phyloP scores from a whole-genome alignment of 2,329 filamentous ascomycete genomes.

The Aspergillus pseudoterreus region DNA sequence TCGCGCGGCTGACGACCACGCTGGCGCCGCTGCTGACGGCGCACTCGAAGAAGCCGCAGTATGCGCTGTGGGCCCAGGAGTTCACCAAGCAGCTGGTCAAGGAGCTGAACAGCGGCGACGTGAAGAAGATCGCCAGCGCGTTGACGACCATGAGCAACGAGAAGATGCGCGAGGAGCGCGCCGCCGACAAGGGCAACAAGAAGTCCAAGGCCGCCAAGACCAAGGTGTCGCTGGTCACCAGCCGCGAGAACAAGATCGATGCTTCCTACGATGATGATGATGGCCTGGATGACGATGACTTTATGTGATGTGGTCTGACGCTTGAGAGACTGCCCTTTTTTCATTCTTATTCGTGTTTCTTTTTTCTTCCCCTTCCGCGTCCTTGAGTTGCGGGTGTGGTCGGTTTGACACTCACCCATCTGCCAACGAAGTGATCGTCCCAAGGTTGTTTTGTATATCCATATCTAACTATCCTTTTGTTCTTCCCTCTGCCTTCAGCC shows the following conservation, averaged over 20 bases:
- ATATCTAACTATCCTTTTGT: neutral
- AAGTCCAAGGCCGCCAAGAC: slow-evolving; percentile 96
- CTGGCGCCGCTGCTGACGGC: slow-evolving; percentile 72
- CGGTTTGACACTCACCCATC: neutral
- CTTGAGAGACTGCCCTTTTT: neutral
- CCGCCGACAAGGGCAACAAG: slow-evolving; percentile 88
- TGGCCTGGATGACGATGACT: slow-evolving; percentile 66
- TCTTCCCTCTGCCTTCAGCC: neutral
- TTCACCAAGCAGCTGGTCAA: slow-evolving; percentile 83
- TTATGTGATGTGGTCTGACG: slow-evolving; percentile 39
- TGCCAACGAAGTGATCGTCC: slow-evolving; percentile 3
- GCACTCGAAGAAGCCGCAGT: slow-evolving; percentile 85
- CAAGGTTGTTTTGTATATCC: slow-evolving; percentile 6
- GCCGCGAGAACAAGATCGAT: slow-evolving; percentile 61
- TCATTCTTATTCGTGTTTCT: slow-evolving; percentile 10
- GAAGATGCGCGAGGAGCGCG: slow-evolving; percentile 98
- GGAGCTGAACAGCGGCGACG: slow-evolving; percentile 85
- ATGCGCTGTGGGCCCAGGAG: slow-evolving; percentile 84
- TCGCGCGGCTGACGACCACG: slow-evolving; percentile 71
- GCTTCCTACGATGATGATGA: slow-evolving; percentile 77
- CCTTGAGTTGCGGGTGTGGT: slow-evolving; percentile 4
- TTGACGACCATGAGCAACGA: slow-evolving; percentile 92
- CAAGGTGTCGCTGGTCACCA: slow-evolving; percentile 73
- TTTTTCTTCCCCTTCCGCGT: slow-evolving; percentile 7
- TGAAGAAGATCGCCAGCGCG: slow-evolving; percentile 89